These are phyloP conservation scores for Pyricularia grisea DNA, from an alignment of 2,329 filamentous ascomycete species.

Conservation along the genomic window DNA sequence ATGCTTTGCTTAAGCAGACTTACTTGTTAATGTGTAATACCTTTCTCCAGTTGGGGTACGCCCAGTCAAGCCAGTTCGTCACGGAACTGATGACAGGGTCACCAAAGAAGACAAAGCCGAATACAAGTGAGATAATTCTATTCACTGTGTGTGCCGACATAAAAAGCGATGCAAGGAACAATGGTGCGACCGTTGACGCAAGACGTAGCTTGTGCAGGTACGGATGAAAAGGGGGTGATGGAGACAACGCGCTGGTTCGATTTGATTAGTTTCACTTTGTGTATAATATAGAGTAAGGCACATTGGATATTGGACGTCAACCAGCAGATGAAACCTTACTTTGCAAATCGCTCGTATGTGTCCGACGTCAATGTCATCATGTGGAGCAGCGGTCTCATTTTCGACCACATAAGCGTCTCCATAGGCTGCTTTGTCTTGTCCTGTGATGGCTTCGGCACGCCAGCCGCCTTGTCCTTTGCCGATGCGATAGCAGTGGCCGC, in stretches of 20 bases:
- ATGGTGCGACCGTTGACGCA: neutral
- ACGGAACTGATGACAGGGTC: neutral
- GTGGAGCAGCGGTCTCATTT: neutral
- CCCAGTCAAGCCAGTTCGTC: neutral
- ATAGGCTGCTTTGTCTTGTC: neutral
- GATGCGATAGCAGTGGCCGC: neutral
- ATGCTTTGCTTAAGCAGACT: neutral
- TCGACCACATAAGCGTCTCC: neutral
- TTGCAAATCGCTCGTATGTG: neutral
- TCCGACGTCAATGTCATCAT: neutral
- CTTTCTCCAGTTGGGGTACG: neutral
- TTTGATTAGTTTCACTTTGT: neutral
- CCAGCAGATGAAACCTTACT: neutral
- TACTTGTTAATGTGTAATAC: neutral
- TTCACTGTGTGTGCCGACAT: neutral
- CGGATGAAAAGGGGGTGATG: neutral
- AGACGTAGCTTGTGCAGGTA: neutral
- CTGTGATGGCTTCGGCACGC: neutral
- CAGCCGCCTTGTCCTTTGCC: neutral
- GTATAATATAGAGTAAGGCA: too few species aligned
- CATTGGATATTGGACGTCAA: neutral
- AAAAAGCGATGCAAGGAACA: neutral
- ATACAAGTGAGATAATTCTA: neutral
- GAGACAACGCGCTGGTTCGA: neutral
- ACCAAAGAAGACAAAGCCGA: neutral